Evolutionary conservation across 2,329 filamentous ascomycete species (phyloP).

Genomic region (Apiospora phragmitis): DNA sequence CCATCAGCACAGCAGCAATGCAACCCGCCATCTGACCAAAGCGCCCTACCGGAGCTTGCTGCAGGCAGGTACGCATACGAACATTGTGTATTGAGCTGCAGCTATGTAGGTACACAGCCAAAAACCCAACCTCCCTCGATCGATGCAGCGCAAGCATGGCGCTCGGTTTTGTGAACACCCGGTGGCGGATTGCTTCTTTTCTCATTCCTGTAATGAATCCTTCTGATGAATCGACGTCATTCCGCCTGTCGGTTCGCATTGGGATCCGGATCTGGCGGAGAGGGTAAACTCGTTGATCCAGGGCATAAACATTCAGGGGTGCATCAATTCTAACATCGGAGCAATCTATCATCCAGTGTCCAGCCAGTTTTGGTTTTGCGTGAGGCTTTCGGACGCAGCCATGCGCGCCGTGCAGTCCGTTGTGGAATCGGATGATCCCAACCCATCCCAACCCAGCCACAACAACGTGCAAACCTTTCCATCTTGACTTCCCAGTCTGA

Average conservation of each 20-base stretch:
- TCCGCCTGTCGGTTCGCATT: neutral
- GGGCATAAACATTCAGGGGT: neutral
- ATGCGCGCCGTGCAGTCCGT: neutral
- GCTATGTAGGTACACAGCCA: neutral
- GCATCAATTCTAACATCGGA: neutral
- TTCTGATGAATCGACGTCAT: neutral
- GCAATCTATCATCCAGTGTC: neutral
- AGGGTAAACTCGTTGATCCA: neutral
- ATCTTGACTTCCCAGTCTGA: neutral
- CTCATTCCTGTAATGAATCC: too few species aligned
- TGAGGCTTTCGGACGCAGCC: neutral
- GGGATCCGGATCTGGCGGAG: neutral
- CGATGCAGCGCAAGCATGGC: neutral
- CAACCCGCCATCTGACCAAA: constrained; percentile 8
- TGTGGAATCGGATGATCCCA: neutral
- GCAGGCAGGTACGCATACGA: neutral
- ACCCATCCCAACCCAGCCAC: neutral
- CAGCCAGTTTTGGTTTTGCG: neutral
- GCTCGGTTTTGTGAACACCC: neutral
- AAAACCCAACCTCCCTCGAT: neutral
- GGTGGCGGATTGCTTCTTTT: neutral
- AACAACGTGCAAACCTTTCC: neutral
- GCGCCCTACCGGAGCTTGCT: neutral
- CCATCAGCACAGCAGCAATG: neutral
- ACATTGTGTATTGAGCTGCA: neutral